A percentile compares a stretch with the other conserved stretches of the same genome.
Conservation (phyloP, 2,329 filamentous ascomycete genomes). For the Sclerotinia borealis region DNA sequence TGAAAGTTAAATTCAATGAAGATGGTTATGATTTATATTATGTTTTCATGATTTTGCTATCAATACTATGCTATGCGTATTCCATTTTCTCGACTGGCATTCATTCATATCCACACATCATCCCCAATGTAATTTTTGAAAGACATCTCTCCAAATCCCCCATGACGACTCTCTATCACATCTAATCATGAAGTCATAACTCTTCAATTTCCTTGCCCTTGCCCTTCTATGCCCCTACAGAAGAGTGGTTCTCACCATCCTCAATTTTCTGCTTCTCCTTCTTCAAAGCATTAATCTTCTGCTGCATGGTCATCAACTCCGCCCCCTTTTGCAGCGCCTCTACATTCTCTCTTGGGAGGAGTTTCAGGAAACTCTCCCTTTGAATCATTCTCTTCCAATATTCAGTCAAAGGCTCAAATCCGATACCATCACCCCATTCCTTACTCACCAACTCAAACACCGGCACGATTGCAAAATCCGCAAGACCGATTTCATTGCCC, state of each 20-base stretch:
- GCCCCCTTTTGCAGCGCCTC: not conserved
- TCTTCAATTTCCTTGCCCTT: constrained; percentile 3
- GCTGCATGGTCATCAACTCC: not conserved
- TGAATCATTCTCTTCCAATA: constrained; percentile 23
- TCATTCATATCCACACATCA: not conserved
- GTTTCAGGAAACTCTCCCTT: constrained; percentile 17
- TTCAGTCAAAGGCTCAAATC: constrained; percentile 28
- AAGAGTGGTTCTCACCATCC: not conserved
- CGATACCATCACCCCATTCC: constrained; percentile 30
- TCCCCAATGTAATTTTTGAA: too few relatives aligned
- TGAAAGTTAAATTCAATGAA: not conserved
- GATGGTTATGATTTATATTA: not conserved
- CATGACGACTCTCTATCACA: not conserved
- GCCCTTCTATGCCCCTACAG: not conserved
- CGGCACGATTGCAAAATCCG: constrained; percentile 54
- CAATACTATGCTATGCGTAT: not conserved
- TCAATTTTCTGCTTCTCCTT: not conserved
- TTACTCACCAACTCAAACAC: constrained; percentile 43
- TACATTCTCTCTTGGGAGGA: constrained; percentile 11
- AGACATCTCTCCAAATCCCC: not conserved
- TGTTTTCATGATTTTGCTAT: not conserved
- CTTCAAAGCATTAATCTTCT: not conserved
- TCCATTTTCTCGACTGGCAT: not conserved
- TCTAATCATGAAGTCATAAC: not conserved
- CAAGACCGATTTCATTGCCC: constrained; percentile 37